Base-by-base conservation (phyloP, 2,329 filamentous ascomycete genomes). In the Sclerotinia trifoliorum region DNA sequence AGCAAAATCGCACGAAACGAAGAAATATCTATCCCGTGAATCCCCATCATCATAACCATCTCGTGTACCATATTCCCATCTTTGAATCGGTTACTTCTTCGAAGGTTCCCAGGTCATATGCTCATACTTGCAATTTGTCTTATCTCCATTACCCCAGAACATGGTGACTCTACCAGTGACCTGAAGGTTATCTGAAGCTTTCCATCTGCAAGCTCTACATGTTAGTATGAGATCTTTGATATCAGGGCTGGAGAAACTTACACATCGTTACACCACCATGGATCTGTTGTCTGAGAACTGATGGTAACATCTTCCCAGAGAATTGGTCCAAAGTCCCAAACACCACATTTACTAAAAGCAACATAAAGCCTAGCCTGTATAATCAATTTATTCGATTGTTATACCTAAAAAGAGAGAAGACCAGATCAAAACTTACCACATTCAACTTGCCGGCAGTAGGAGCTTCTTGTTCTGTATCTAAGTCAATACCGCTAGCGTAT, bases 301-400 rank as follows among this genome's bases (percentile, higher is more conserved):
- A 51, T 61, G n/a, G 21, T 42, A 13, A 66, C 44, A 39, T 66
- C 61, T 17, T 58, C 32, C 44, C 54, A 73, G 51, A 65, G 42
- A 13, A 74, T 68, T 66, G 67, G 62, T 24, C 73, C 73, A 55
- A 74, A 73, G 48, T 73, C 70, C 73, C 72, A 74, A 11, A 58
- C 42, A 49, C 63, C 29, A 19, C 17, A 29, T 11, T 0, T 2
- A 24, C n/a, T 17, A 8, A 49, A n/a, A 6, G 29, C 10, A n/a
- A 51, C n/a, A 3, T 39, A 35, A 19, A 74, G 69, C 26, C 71
- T 52, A 44, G 56, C 70, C 71, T 72, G 44, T 11, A 32, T n/a
- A 21, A 39, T 26, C 13, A 24, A 8, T 39, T 39, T 5, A 51
- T 46, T 26, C n/a, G 8, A 2, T 39, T 24, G 17, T 39, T 2